Conservation (phyloP, 1,139 yeast species). For the Saccharomyces hybrid region DNA sequence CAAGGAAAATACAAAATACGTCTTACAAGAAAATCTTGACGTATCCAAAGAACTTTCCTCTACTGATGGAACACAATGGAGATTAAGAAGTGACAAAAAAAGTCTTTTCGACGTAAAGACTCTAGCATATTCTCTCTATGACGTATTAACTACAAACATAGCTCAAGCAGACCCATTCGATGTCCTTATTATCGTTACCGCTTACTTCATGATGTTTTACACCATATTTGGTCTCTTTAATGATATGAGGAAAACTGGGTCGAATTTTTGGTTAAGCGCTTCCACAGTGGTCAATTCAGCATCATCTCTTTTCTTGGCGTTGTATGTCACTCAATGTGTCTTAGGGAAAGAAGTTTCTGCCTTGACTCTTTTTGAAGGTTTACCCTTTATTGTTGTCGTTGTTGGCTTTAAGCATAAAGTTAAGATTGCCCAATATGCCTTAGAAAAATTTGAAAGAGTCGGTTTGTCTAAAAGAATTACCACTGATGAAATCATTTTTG, state of each 20-base stretch:
- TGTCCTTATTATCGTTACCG: slow-evolving; percentile 68
- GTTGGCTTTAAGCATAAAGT: slow-evolving; percentile 90
- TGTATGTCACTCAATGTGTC: slow-evolving; percentile 49
- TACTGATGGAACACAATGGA: slow-evolving; percentile 49
- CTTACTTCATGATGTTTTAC: slow-evolving; percentile 86
- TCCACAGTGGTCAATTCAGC: slow-evolving; percentile 75
- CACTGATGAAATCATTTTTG: slow-evolving; percentile 36
- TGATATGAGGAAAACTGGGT: slow-evolving; percentile 76
- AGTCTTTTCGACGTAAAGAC: slow-evolving; percentile 60
- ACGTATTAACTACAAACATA: slow-evolving; percentile 47
- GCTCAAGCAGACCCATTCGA: slow-evolving; percentile 83
- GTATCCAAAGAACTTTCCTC: slow-evolving; percentile 28
- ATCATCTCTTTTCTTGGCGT: slow-evolving; percentile 80
- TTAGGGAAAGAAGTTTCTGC: slow-evolving; percentile 57
- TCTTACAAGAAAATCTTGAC: slow-evolving; percentile 19
- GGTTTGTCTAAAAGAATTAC: slow-evolving; percentile 30
- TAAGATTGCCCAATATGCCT: slow-evolving; percentile 51
- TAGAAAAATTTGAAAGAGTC: slow-evolving; percentile 30
- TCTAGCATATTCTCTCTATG: slow-evolving; percentile 42
- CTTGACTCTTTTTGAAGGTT: slow-evolving; percentile 77
- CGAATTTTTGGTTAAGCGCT: slow-evolving; percentile 84
- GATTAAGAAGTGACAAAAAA: slow-evolving; percentile 53
- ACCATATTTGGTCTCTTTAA: slow-evolving; percentile 70
- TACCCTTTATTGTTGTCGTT: slow-evolving; percentile 88
- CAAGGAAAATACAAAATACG: slow-evolving; percentile 17